Base-by-base conservation (phyloP, 345 rosid species). In the Camelina neglecta region DNA sequence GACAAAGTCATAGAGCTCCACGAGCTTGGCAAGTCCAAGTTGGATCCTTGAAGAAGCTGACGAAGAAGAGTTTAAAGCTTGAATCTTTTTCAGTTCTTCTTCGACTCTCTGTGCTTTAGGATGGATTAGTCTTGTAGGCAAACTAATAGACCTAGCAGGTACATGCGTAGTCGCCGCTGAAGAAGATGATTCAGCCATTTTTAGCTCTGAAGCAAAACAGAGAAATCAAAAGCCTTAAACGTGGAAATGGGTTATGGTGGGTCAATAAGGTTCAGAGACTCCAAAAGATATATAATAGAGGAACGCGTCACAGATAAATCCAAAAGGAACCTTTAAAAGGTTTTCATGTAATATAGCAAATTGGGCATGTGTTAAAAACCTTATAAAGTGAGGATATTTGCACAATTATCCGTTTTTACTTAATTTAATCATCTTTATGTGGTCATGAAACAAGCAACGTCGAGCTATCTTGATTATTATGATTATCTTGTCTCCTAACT, bases 51-150 rank as follows among this genome's bases (percentile, higher is more conserved):
- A 82, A 42, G 84, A 20, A 9, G 80, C 50, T 36, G 75, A 39
- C 7, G 83, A 61, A 20, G 81, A 59, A 16, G 70, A 60, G 63
- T 84, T 70, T 63, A 65, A 67, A 7, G 63, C 69, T 78, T 78
- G 83, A 10, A 86, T 74, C 65, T 80, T 82, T 35, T 56, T 73
- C 35, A 88, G 6, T 7, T 84, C 82, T 51, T 85, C 85, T 80
- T 85, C 84, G 24, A 83, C 75, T 75, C 79, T 83, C 3, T 74
- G 65, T 45, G 73, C 81, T 72, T 65, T 79, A 7, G 88, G 85
- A 65, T 84, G 87, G 31, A 77, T 47, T 49, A 72, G 69, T 73
- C 88, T 86, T 39, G 88, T 78, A 24, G 90, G 92, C 72, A 86
- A 81, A 55, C 86, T 86, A 67, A 86, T 75, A 33, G 89, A 85